Evolutionary conservation across 2,329 filamentous ascomycete species (phyloP).

Genomic region (Claviceps arundinis): DNA sequence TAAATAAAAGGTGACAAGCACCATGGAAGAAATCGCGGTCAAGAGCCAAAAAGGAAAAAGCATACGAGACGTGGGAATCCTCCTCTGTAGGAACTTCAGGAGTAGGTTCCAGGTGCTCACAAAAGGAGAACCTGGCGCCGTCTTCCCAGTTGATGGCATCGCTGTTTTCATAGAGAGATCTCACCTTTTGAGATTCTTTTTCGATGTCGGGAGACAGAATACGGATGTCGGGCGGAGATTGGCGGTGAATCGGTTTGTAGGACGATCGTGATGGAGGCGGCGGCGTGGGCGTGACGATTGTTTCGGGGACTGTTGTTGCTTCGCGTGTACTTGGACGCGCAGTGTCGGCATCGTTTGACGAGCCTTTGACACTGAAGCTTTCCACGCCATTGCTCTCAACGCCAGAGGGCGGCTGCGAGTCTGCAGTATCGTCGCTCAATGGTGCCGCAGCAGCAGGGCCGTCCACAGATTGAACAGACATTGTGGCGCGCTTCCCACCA

Average conservation of each 20-base stretch:
- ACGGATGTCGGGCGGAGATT: slow-evolving; percentile 32
- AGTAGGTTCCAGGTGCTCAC: slow-evolving; percentile 35
- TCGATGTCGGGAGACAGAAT: slow-evolving; percentile 42
- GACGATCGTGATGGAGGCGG: background rate
- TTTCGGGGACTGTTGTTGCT: slow-evolving; percentile 3
- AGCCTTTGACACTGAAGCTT: too few species aligned
- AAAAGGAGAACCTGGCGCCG: slow-evolving; percentile 33
- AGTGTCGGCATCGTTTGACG: background rate
- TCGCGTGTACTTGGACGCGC: background rate
- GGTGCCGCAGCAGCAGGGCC: slow-evolving; percentile 1
- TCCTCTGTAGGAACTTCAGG: slow-evolving; percentile 38
- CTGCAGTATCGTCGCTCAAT: background rate
- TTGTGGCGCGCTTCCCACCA: slow-evolving; percentile 27
- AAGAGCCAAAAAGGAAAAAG: slow-evolving; percentile 31
- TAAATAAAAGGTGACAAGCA: background rate
- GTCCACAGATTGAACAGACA: background rate
- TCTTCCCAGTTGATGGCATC: slow-evolving; percentile 40
- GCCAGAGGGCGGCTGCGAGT: background rate
- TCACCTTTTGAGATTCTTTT: slow-evolving; percentile 54
- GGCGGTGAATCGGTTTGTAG: background rate
- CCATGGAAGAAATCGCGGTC: background rate
- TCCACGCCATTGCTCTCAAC: too few species aligned
- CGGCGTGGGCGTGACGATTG: background rate
- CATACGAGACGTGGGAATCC: slow-evolving; percentile 43
- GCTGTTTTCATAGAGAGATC: slow-evolving; percentile 49